Conservation (phyloP, 768 basidiomycete genomes). For the Dioszegia aurantiaca region DNA sequence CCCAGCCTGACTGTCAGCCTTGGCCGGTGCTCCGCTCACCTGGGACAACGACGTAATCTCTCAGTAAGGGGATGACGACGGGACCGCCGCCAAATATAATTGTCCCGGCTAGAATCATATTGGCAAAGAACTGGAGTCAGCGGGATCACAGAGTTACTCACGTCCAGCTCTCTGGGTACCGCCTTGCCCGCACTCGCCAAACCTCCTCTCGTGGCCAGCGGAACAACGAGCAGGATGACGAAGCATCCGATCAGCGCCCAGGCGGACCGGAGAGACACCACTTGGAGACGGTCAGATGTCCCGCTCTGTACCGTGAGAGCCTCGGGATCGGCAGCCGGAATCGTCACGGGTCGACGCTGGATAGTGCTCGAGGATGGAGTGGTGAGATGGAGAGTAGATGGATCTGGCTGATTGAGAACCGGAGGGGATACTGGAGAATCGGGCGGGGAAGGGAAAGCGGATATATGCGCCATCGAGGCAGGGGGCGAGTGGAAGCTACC, state of each 20-base stretch:
- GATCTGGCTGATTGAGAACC: neutral
- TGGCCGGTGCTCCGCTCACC: slow-evolving; percentile 21
- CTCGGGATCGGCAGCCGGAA: neutral
- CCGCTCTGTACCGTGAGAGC: neutral
- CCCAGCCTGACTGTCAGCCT: slow-evolving; percentile 54
- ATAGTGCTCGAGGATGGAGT: neutral
- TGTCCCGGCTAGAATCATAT: slow-evolving; percentile 35
- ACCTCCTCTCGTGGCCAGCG: slow-evolving; percentile 18
- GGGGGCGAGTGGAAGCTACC: neutral
- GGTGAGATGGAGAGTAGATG: neutral
- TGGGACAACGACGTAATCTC: slow-evolving; percentile 58
- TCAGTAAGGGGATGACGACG: slow-evolving; percentile 60
- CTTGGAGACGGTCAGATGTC: slow-evolving; percentile 8
- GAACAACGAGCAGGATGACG: slow-evolving; percentile 25
- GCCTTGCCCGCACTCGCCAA: slow-evolving; percentile 14
- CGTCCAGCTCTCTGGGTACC: slow-evolving; percentile 18
- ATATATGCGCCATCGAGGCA: neutral
- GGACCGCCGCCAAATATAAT: slow-evolving; percentile 57
- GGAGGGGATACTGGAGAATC: neutral
- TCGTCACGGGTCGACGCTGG: neutral
- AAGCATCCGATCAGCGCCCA: slow-evolving; percentile 22
- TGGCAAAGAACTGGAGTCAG: slow-evolving; percentile 21
- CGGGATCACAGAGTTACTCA: neutral
- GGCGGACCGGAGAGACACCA: slow-evolving; percentile 17
- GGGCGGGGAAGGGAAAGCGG: neutral